Base-by-base conservation (phyloP, 345 rosid genomes). In the Salix suchowensis region DNA sequence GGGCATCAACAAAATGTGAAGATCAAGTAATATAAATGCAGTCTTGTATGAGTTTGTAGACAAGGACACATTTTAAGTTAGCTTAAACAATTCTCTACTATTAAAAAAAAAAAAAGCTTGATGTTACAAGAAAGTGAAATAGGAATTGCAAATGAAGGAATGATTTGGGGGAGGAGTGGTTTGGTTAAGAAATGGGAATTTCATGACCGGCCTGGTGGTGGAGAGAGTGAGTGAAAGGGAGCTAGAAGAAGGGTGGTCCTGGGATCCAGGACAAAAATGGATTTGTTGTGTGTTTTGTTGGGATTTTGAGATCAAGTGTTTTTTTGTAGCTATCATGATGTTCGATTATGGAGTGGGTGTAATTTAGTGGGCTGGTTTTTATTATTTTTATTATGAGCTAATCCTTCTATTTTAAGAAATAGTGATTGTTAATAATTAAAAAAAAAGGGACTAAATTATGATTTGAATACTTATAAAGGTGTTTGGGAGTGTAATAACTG, bases 121-220 rank as follows among this genome's bases (percentile, higher is more conserved):
- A 7, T 61, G 73, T 65, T 70, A 80, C 64, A 76, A 71, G 76
- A 75, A 75, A 67, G 77, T 73, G 83, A 80, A 68, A 60, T 71
- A 52, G 14, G 79, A 58, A 50, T 65, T 70, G 70, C 67, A 75
- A 58, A 58, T 64, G 62, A 61, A 64, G 46, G 70, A 44, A 68
- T 24, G 23, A 24, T 18, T 12, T 24, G 68, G 65, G 72, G 15
- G 37, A 37, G 58, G 74, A 21, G 34, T 28, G 30, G 76, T 50
- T 30, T 67, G 62, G 79, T 55, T 55, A 44, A 67, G 73, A 32
- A 76, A 71, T 75, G 76, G 67, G 65, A 66, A 58, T 32, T 71
- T 80, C 79, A 80, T 80, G 83, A 71, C 76, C 64, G 46, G 37
- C 23, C 5, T 9, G 11, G 1, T 4, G 2, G 6, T 3, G 40